Percentiles rank a stretch among this genome's conserved stretches.
Conservation (phyloP, 2,329 filamentous ascomycete species). For the Fusarium redolens region DNA sequence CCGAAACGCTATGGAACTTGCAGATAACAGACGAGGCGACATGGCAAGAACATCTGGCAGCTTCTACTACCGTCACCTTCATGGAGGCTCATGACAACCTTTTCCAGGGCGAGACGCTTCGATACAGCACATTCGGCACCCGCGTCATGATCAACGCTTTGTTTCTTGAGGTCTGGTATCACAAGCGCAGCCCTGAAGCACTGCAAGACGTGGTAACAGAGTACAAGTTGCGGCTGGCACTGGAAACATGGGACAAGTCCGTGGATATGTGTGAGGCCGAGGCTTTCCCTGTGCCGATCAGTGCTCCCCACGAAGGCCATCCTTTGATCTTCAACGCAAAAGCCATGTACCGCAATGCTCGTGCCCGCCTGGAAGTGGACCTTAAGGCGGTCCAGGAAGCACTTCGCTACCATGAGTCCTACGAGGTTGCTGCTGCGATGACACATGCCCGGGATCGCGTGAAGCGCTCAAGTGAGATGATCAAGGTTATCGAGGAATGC, state of each 20-base stretch:
- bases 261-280: slow-evolving; percentile 94
- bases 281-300: slow-evolving; percentile 86
- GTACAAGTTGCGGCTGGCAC: slow-evolving; percentile 93
- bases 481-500: slow-evolving; percentile 97
- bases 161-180: slow-evolving; percentile 98
- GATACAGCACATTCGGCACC: slow-evolving; percentile 96
- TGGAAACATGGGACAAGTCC: slow-evolving; percentile 99
- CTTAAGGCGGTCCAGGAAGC: slow-evolving; percentile 96
- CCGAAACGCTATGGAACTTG: slow-evolving; percentile 93
- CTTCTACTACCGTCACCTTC: slow-evolving; percentile 83
- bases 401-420: slow-evolving; percentile 94
- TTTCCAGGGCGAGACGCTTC: slow-evolving; percentile 90
- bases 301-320: slow-evolving; percentile 94
- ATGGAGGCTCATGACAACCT: slow-evolving; percentile 94
- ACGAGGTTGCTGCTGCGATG: slow-evolving; percentile 97
- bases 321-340: slow-evolving; percentile 98
- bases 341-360: slow-evolving; percentile 95
- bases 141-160: slow-evolving; percentile 99
- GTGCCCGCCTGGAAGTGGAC: slow-evolving; percentile 91
- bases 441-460: slow-evolving; percentile 92
- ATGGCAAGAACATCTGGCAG: slow-evolving; percentile 84
- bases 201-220: slow-evolving; percentile 97
- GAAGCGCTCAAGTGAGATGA: slow-evolving; percentile 95
- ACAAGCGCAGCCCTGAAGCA: slow-evolving; percentile 97
- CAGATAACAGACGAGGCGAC: slow-evolving; percentile 79